Conservation (phyloP, 768 basidiomycete genomes). For the Boletus patriciae region DNA sequence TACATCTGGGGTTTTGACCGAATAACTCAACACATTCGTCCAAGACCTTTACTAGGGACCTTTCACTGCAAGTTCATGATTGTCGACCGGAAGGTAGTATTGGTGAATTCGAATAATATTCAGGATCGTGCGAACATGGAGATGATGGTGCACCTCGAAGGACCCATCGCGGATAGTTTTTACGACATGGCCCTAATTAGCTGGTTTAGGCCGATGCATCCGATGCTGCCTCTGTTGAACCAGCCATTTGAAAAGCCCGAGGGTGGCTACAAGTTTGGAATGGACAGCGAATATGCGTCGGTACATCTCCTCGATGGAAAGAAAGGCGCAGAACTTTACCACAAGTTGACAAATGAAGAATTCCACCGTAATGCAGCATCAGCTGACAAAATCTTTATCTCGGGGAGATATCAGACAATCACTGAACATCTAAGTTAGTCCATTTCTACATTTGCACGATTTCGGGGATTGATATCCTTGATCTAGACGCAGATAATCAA, state of each 20-base stretch:
- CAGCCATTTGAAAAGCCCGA: conserved; percentile 32
- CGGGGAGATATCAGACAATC: conserved; percentile 38
- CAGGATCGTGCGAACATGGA: conserved; percentile 55
- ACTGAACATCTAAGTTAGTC: conserved; percentile 41
- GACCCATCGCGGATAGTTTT: conserved; percentile 65
- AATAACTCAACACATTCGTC: background rate
- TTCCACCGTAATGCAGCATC: conserved; percentile 7
- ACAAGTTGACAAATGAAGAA: conserved; percentile 17
- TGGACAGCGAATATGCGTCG: conserved; percentile 34
- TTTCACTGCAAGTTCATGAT: conserved; percentile 74
- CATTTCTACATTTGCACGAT: background rate
- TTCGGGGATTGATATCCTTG: conserved; percentile 11
- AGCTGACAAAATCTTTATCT: conserved; percentile 25
- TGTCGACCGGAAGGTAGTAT: conserved; percentile 64
- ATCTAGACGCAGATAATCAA: conserved; percentile 37
- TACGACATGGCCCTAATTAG: conserved; percentile 69
- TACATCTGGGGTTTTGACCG: background rate
- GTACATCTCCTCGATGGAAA: conserved; percentile 28
- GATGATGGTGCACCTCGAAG: conserved; percentile 72
- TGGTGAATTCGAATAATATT: conserved; percentile 69
- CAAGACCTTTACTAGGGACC: conserved; percentile 56
- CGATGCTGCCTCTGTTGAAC: conserved; percentile 44
- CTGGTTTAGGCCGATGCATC: conserved; percentile 52
- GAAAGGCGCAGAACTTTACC: conserved; percentile 27
- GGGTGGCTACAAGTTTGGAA: conserved; percentile 40